Evolutionary conservation across 2,329 filamentous ascomycete species (phyloP), one percentile per base, ranked within the genome.

Genomic region (Trichoderma simmonsii): DNA sequence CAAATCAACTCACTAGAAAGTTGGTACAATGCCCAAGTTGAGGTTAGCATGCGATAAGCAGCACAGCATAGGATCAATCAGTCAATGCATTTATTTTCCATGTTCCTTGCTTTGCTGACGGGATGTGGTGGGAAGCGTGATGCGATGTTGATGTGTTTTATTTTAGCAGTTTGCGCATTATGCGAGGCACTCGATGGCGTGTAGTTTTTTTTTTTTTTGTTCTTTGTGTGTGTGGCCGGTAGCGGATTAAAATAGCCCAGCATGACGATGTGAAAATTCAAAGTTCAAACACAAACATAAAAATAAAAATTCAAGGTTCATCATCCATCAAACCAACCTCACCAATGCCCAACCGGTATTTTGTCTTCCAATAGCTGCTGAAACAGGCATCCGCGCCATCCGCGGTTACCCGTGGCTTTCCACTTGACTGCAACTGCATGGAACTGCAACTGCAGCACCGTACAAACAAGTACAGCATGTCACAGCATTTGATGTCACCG

Each of bases 321-420:
- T 18, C 28, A 51, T 30, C 61, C n/a, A 21, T 21, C 11, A 9
- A 57, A 57, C 18, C 54, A 30, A 7, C 26, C 28, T 36, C 32
- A 26, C 21, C 67, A 54, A 39, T 32, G 36, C 56, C 36, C 39
- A 61, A 48, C 30, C 66, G 48, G 18, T 56, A 51, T 21, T 59
- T 12, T 36, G 39, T 51, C 34, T 65, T 34, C 64, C 15, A 39
- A 39, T 54, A 56, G 54, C 51, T 67, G 64, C 28, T 57, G 60
- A 28, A 36, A 56, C 51, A 39, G 21, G n/a, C n/a, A 32, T 65
- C 48, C 59, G 43, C 60, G 48, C 36, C 64, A 69, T 69, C 64
- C 70, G 70, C 64, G 57, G 51, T 54, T 72, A 72, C 34, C 70
- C 70, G 65, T 61, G 32, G 24, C 70, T 72, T 69, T 62, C 34